Evolutionary conservation across 805 yeast species (phyloP).

Genomic region (Pichia exigua): DNA sequence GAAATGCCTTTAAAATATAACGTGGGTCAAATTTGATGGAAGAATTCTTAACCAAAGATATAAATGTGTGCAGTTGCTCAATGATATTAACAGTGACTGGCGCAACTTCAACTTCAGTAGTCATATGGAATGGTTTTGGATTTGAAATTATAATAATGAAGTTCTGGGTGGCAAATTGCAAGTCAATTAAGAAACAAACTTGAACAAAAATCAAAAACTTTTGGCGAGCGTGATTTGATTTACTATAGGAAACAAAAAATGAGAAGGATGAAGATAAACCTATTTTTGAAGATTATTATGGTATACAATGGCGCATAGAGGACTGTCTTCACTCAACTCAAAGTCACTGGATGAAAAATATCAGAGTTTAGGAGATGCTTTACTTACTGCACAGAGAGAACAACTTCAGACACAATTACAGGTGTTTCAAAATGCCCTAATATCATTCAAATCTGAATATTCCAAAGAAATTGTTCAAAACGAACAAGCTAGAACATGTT

Average conservation of each 20-base stretch:
- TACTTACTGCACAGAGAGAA: slow-evolving; percentile 46
- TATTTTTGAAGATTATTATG: background rate
- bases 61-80: slow-evolving; percentile 3
- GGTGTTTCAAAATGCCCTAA: slow-evolving; percentile 68
- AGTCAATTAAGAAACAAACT: background rate
- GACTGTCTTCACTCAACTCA: slow-evolving; percentile 26
- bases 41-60: slow-evolving; percentile 27
- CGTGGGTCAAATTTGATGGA: slow-evolving; percentile 68
- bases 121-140: background rate
- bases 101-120: slow-evolving; percentile 3
- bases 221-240: background rate
- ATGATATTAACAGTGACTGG: background rate
- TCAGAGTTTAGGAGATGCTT: slow-evolving; percentile 41
- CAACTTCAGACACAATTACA: slow-evolving; percentile 63
- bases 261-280: background rate
- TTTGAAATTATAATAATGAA: background rate
- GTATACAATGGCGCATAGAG: slow-evolving; percentile 17
- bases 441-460: slow-evolving; percentile 69
- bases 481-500: slow-evolving; percentile 58
- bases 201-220: background rate
- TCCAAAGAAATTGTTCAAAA: slow-evolving; percentile 58
- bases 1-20: slow-evolving; percentile 74
- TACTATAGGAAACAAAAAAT: background rate
- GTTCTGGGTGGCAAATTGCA: slow-evolving; percentile 9
- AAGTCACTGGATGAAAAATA: slow-evolving; percentile 28